Base-by-base conservation (phyloP, 2,329 filamentous ascomycete genomes). In the Allantophomopsis lycopodina region DNA sequence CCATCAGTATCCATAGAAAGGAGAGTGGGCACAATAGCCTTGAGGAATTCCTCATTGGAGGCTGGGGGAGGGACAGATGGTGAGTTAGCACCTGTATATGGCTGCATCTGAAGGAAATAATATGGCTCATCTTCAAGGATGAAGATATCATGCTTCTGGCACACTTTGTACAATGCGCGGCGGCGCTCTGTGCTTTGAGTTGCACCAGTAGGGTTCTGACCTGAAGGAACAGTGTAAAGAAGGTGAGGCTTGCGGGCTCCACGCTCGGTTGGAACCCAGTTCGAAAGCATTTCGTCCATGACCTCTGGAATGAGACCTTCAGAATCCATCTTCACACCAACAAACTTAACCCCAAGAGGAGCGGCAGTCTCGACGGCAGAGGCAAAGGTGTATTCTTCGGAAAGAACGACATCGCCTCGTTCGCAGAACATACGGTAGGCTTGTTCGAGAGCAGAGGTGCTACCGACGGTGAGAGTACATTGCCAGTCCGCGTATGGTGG, bases 401-500 rank as follows among this genome's bases (percentile, higher is more conserved):
- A 88, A 16, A 96, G 60, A 37, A 96, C 65, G 43, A 77, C 75
- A 55, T 96, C 87, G 1, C 79, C 76, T 7, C 82, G 72, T 42
- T 76, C 69, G 48, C 79, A 80, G 46, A 98, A 77, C 71, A 95
- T 82, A 39, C 91, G 76, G 35, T 94, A 65, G 2, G 82, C 70
- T 60, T 89, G 81, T 53, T 96, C 91, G 48, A 94, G 71, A 0
- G 84, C 80, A 17, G 77, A 85, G 0, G 91, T 96, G 60, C 79
- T 91, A 39, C 89, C 91, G 32, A 89, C 73, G 2, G 79, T 88
- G 64, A 95, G 69, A 40, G 78, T 79, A 51, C 84, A 84, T 47
- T 75, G 70, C 91, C 91, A 98, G 63, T 98, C 88, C 14, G 79
- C 71, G 56, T 96, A 96, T 0, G 84, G 85, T 13, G 89, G 88